Evolutionary conservation across 352 stramenopile genomes (phyloP).

Genomic region (Pythium sp.): DNA sequence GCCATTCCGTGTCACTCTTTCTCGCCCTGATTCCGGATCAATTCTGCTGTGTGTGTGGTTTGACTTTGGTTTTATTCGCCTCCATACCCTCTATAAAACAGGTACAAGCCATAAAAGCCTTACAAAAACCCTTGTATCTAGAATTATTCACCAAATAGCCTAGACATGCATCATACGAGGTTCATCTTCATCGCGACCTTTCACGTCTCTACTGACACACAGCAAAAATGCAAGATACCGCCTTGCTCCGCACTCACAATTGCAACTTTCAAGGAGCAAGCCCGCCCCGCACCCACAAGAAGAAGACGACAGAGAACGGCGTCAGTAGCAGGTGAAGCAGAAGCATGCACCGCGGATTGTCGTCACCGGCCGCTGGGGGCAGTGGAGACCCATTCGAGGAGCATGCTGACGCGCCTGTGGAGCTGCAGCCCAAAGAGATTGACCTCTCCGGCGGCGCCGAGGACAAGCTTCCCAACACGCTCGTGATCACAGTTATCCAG

Average conservation of each 20-base stretch:
- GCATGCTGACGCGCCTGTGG: conserved; percentile 35
- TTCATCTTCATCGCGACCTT: not conserved
- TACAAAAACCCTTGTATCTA: too few species aligned
- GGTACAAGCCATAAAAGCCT: too few species aligned
- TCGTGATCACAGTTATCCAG: conserved; percentile 71
- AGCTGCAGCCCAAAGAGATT: conserved; percentile 58
- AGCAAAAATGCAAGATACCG: not conserved
- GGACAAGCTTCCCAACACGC: conserved; percentile 65
- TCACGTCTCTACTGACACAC: not conserved
- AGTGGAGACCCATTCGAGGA: conserved; percentile 20
- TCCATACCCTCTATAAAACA: too few species aligned
- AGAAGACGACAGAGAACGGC: too few species aligned
- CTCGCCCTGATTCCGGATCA: too few species aligned
- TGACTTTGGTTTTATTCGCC: too few species aligned
- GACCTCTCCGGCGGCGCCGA: conserved; percentile 46
- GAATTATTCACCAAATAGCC: too few species aligned
- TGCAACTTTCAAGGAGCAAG: too few species aligned
- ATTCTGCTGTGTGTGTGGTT: too few species aligned
- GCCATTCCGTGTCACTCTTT: not conserved
- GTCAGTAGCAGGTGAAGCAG: not conserved
- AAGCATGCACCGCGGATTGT: conserved; percentile 4
- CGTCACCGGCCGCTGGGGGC: not conserved
- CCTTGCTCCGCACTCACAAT: too few species aligned
- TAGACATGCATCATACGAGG: too few species aligned
- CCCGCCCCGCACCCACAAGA: not conserved